Base-by-base conservation (phyloP, 2,329 filamentous ascomycete species). In the Elsinoe perseae region DNA sequence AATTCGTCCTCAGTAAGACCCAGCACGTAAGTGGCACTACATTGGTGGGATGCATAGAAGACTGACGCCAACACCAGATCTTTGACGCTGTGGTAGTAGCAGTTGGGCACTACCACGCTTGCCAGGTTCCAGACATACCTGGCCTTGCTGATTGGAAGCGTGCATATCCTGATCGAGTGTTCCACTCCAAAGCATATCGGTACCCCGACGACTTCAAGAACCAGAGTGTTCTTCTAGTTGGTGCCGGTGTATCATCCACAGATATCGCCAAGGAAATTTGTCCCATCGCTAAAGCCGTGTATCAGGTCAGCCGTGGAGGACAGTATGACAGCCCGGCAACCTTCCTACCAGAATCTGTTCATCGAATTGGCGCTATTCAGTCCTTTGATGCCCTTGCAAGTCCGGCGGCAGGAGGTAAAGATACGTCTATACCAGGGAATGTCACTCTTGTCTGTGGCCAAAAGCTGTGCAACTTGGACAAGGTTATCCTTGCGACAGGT, bases 401-500 rank as follows among this genome's bases (percentile, higher is more conserved):
- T 9, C 5, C 56, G 16, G 12, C 30, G 12, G 46, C 53, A 3
- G 36, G 32, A 2, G 58, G 63, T 1, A 61, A 68, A 0, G 66
- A 70, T 0, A 18, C 18, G 3, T 63, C 73, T 0, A 75, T 83
- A 7, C 79, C 79, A 0, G 75, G 78, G 0, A 74, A 66, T 0
- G 68, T 83, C 1, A 70, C 75, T 0, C 69, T 88, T 1, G 75
- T 73, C 42, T 77, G 81, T 21, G 83, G 82, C 0, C 62, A 70
- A 0, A 69, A 69, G 1, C 63, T 89, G 0, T 71, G 71, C 18
- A 72, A 76, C 8, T 80, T 89, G 32, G 77, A 89, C 62, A 70
- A 73, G 14, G 75, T 89, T 0, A 75, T 89, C 18, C 64, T 89
- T 4, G 82, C 79, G 14, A 89, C 85, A 0, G 85, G 86, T 0